phyloP scores from a whole-genome alignment of 768 basidiomycete species.

The Psilocybe tampanensis region DNA sequence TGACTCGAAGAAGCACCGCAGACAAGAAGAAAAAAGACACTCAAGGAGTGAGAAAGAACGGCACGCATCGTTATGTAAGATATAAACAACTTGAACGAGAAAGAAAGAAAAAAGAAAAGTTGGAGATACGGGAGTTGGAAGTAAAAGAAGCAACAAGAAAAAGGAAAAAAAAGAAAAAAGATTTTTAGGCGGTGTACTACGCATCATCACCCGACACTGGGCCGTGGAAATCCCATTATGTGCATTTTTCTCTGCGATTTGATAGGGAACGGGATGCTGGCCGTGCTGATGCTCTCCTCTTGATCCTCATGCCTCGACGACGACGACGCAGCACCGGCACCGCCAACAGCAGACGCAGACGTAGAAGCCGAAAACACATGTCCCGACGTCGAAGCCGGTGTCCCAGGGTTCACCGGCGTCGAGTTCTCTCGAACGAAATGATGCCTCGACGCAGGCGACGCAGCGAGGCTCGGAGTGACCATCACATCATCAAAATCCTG shows the following conservation, averaged over 20 bases:
- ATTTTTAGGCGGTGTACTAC: too few relatives aligned
- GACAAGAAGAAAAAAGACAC: too few relatives aligned
- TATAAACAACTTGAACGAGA: neutral
- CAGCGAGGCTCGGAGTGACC: neutral
- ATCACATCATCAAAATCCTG: slow-evolving; percentile 10
- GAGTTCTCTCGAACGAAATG: slow-evolving; percentile 12
- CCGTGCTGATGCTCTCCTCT: slow-evolving; percentile 12
- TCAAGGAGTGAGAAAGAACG: too few relatives aligned
- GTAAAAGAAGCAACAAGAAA: neutral
- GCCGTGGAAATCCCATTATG: slow-evolving; percentile 15
- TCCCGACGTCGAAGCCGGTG: slow-evolving; percentile 14
- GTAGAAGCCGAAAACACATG: too few relatives aligned
- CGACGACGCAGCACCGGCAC: neutral
- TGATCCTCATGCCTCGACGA: slow-evolving; percentile 6
- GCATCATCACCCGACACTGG: slow-evolving; percentile 3
- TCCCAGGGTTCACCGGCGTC: slow-evolving; percentile 14
- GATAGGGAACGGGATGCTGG: slow-evolving; percentile 18
- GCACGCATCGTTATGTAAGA: neutral
- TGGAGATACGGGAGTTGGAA: neutral
- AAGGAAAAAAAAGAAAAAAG: neutral
- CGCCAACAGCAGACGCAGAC: too few relatives aligned
- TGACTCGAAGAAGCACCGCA: neutral
- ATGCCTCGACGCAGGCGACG: neutral
- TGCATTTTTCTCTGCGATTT: slow-evolving; percentile 24
- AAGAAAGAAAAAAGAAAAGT: too few relatives aligned